Percentiles rank a stretch among this genome's conserved stretches.
Conservation (phyloP, 139 green algal species). For the Yamagishiella unicocca region DNA sequence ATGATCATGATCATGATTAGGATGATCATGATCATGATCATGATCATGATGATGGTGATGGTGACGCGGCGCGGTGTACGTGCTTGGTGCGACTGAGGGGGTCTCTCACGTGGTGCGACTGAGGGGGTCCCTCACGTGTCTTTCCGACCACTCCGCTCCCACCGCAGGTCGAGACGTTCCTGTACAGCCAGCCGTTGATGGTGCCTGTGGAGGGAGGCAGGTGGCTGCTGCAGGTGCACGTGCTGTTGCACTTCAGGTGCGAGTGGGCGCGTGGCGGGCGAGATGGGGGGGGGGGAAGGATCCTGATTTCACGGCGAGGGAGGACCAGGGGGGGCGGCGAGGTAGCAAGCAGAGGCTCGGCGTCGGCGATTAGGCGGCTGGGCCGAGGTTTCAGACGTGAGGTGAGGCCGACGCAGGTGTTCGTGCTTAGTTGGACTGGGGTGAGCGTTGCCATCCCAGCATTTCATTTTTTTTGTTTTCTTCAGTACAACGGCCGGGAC, state of each 20-base stretch:
- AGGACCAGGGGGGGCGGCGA: no score
- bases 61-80: not conserved
- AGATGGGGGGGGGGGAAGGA: no score
- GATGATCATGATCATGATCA: not conserved
- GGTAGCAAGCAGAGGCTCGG: no score
- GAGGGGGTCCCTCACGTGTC: not conserved
- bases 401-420: no score
- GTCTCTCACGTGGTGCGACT: not conserved
- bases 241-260: constrained; percentile 23
- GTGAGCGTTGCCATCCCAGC: no score
- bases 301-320: no score
- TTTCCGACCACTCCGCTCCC: not conserved
- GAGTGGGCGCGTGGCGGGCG: no score
- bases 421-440: no score
- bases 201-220: not conserved
- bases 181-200: not conserved
- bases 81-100: not conserved
- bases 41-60: not conserved
- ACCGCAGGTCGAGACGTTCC: not conserved
- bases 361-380: no score
- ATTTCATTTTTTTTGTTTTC: no score
- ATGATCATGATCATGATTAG: not conserved
- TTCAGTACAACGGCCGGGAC: no score
- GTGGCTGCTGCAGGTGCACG: constrained; percentile 24
- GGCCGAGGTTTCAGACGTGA: no score